Evolutionary conservation across 306 rosid species (phyloP).

Genomic region (Pterocarpus santalinus): DNA sequence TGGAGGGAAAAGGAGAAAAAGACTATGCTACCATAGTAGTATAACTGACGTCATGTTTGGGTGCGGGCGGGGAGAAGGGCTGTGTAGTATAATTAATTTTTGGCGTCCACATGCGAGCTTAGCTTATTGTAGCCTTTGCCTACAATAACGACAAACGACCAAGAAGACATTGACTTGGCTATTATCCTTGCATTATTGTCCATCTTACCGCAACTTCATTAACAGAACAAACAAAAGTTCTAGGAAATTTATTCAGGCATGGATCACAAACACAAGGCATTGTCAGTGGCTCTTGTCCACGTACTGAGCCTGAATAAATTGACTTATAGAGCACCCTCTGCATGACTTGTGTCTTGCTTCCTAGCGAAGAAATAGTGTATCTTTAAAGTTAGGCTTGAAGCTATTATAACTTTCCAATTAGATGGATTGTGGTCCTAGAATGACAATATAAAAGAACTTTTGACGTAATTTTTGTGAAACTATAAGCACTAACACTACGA

Average conservation of each 20-base stretch:
- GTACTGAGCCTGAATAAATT: neutral
- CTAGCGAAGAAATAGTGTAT: neutral
- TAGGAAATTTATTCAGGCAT: neutral
- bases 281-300: slow-evolving; percentile 5
- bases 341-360: neutral
- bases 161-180: slow-evolving; percentile 8
- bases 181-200: neutral
- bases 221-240: slow-evolving; percentile 21
- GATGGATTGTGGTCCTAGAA: too few species aligned
- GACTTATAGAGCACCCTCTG: neutral
- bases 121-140: neutral
- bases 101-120: slow-evolving; percentile 11
- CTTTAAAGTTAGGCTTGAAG: too few species aligned
- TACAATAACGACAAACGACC: slow-evolving; percentile 9
- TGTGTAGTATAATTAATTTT: neutral
- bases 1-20: neutral
- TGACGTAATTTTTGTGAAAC: too few species aligned
- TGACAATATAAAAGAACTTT: too few species aligned
- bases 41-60: neutral
- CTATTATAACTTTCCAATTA: too few species aligned
- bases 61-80: neutral
- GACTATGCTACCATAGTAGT: neutral
- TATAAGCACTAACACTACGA: too few species aligned
- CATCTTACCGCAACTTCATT: neutral
- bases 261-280: slow-evolving; percentile 1